A percentile compares a stretch with the other conserved stretches of the same genome.
phyloP scores from a whole-genome alignment of 2,329 filamentous ascomycete species.

The Nakataea oryzae region DNA sequence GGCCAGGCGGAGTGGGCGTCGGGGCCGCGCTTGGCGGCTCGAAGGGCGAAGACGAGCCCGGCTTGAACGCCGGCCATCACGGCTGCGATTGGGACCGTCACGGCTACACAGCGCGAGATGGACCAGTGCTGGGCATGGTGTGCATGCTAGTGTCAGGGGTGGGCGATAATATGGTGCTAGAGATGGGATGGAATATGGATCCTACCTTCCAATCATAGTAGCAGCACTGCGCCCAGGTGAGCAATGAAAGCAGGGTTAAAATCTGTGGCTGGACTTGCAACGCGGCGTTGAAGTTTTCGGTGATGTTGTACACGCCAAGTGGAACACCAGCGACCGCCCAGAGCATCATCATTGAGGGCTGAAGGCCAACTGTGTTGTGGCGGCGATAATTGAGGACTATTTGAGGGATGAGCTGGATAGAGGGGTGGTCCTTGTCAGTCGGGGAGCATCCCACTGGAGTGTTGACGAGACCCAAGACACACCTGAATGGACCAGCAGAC shows the following conservation, averaged over 20 bases:
- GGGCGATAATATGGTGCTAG: not conserved
- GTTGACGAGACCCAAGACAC: conserved; percentile 8
- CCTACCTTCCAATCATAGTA: conserved; percentile 20
- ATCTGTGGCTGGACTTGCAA: conserved; percentile 32
- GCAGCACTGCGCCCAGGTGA: conserved; percentile 31
- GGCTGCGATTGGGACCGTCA: conserved; percentile 38
- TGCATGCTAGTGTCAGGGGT: not conserved
- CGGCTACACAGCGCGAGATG: conserved; percentile 31
- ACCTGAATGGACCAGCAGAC: conserved; percentile 59
- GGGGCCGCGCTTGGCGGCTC: conserved; percentile 23
- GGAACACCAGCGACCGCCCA: conserved; percentile 60
- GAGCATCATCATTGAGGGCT: conserved; percentile 62
- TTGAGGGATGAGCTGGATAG: conserved; percentile 51
- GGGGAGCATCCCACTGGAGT: no score
- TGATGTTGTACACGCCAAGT: conserved; percentile 42
- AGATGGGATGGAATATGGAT: not conserved
- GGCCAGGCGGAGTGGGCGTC: conserved; percentile 44
- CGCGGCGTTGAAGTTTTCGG: conserved; percentile 28
- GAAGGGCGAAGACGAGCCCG: conserved; percentile 46
- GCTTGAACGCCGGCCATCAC: conserved; percentile 50
- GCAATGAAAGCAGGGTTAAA: conserved; percentile 27
- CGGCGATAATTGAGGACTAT: conserved; percentile 58
- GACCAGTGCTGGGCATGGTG: conserved; percentile 35
- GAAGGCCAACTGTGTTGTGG: conserved; percentile 54
- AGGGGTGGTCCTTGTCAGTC: not conserved